Evolutionary conservation across 176 grass and related monocot genomes (phyloP).

Genomic region (Musa acuminata): DNA sequence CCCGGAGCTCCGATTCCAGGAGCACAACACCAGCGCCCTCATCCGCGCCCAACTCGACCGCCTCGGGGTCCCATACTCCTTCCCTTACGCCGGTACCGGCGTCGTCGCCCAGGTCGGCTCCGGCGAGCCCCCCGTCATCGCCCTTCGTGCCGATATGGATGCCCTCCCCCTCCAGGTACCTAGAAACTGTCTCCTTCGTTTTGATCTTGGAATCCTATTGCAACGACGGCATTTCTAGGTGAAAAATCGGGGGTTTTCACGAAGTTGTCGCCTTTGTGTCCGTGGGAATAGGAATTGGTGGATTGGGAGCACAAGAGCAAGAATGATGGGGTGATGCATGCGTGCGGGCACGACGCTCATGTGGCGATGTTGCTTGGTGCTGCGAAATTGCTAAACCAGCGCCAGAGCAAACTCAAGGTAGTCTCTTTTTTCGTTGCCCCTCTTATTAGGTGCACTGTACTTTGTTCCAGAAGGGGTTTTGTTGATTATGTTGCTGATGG

Average conservation of each 20-base stretch:
- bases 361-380: constrained; percentile 80
- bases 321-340: constrained; percentile 81
- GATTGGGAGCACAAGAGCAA: constrained; percentile 94
- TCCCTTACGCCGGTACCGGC: constrained; percentile 51
- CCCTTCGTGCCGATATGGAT: constrained; percentile 93
- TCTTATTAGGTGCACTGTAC: neutral
- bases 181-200: neutral
- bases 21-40: constrained; percentile 64
- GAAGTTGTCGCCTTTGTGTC: neutral
- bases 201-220: too few relatives aligned
- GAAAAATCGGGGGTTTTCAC: neutral
- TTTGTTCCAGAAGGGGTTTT: neutral
- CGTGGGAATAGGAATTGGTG: constrained; percentile 47
- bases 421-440: neutral
- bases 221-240: too few relatives aligned
- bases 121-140: constrained; percentile 51
- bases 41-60: constrained; percentile 63
- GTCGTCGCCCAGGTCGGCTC: constrained; percentile 66
- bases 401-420: constrained; percentile 61
- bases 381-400: constrained; percentile 73
- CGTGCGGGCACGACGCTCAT: constrained; percentile 87
- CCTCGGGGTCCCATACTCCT: constrained; percentile 39
- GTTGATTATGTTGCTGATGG: neutral
- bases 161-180: constrained; percentile 69
- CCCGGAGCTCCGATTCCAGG: constrained; percentile 78